Evolutionary conservation across 345 rosid genomes (phyloP), one percentile per base, ranked within the genome.

Genomic region (Rhizophora apiculata): DNA sequence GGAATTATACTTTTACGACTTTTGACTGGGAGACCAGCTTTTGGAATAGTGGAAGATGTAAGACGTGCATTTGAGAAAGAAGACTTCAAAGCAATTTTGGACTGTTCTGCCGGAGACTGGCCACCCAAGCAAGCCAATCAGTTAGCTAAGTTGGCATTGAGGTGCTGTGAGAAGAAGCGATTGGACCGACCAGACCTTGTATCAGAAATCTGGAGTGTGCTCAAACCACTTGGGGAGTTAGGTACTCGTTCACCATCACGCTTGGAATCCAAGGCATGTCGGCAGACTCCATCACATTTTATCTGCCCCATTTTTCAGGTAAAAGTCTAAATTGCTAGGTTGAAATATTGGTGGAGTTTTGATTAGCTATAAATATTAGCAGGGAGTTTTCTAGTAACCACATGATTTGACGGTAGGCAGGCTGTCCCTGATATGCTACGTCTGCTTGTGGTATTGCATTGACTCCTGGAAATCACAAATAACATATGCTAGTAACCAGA

Each of bases 261-360:
- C 78, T 54, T 66, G 9, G 51, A 73, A 67, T 72, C 73, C 55
- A 86, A 85, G 77, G 88, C 77, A 80, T 82, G 64, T 29, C 81
- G 79, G 5, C 75, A 81, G 13, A 65, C 82, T 60, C 98, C 97
- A 27, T 74, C 98, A 53, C 90, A 91, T 82, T 93, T 91, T 69
- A 79, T 93, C 67, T 93, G 98, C 72, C 98, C 98, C 67, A 88
- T 93, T 77, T 84, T 85, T 65, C 98, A 89, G 94, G 98, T 93
- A 84, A 64, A 16, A 65, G 11, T 62, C 13, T 13, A 13, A 43
- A 15, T 11, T 11, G 49, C 18, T 3, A 2, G 49, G 16, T 11
- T 43, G 18, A 43, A 3, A 15, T 11, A 13, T 43, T 13, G 49
- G 1, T 43, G 46, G 15, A 39, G 46, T 39, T 39, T 39, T 39